Evolutionary conservation across 176 grass and related monocot species (phyloP).

Genomic region (Luzula sylvatica): DNA sequence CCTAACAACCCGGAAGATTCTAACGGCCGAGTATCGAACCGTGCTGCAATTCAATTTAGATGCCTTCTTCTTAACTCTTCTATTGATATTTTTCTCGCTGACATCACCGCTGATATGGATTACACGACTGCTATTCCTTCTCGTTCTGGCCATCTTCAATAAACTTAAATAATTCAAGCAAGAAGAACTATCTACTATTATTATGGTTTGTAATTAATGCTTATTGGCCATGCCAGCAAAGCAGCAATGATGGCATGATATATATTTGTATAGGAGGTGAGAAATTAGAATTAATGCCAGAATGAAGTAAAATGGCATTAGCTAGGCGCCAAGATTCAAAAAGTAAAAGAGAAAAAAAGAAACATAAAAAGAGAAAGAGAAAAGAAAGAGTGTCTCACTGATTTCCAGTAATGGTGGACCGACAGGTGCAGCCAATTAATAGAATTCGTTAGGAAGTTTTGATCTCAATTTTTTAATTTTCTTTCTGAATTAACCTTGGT

Average conservation of each 20-base stretch:
- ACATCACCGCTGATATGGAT: slow-evolving; percentile 49
- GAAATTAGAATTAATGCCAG: not conserved
- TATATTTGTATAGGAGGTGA: slow-evolving; percentile 8
- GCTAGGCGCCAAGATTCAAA: slow-evolving; percentile 50
- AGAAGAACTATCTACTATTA: not conserved
- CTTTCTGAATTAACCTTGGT: no score
- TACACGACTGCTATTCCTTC: slow-evolving; percentile 34
- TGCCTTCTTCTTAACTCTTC: slow-evolving; percentile 12
- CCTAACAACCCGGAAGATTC: slow-evolving; percentile 40
- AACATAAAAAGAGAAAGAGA: slow-evolving; percentile 25
- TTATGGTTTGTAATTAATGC: slow-evolving; percentile 1
- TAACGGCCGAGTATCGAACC: slow-evolving; percentile 39
- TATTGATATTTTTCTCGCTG: slow-evolving; percentile 23
- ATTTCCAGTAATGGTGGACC: slow-evolving; percentile 19
- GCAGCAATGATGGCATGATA: not conserved
- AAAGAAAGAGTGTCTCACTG: slow-evolving; percentile 29
- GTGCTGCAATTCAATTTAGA: slow-evolving; percentile 27
- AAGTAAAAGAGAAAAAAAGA: slow-evolving; percentile 35
- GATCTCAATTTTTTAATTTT: no score
- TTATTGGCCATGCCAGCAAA: not conserved
- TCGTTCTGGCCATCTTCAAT: slow-evolving; percentile 36
- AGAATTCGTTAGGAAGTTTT: no score
- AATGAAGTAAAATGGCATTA: slow-evolving; percentile 12
- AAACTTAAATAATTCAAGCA: not conserved
- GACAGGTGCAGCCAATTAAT: no score